These are phyloP conservation scores for Cucurbita maxima DNA, from an alignment of 306 rosid species.

Conservation along the genomic window DNA sequence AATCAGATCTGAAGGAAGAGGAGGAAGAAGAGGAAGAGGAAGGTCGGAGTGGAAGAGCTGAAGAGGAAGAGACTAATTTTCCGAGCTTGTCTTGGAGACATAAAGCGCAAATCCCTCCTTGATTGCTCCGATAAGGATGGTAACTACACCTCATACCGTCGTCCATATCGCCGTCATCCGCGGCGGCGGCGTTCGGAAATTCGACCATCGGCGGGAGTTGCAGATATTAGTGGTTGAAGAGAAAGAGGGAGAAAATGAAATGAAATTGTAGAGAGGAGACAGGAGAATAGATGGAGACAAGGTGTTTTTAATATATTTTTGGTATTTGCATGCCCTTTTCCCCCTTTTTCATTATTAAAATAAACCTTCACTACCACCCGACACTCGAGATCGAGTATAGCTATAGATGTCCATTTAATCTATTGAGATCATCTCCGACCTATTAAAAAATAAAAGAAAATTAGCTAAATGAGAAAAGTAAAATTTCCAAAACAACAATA, in stretches of 20 bases:
- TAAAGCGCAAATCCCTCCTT: constrained; percentile 85
- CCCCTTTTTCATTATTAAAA: no score
- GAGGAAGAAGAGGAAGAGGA: constrained; percentile 57
- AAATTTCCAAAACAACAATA: no score
- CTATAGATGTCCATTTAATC: no score
- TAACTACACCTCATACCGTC: constrained; percentile 84
- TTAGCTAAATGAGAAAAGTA: no score
- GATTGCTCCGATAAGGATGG: constrained; percentile 69
- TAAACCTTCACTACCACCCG: no score
- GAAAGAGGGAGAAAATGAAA: not conserved
- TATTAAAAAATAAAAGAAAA: no score
- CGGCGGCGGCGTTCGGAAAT: constrained; percentile 20
- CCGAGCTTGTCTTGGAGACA: constrained; percentile 96
- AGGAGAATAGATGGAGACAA: not conserved
- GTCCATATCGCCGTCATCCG: constrained; percentile 24
- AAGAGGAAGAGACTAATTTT: constrained; percentile 71
- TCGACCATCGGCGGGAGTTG: not conserved
- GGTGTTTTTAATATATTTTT: not conserved
- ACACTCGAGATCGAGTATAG: no score
- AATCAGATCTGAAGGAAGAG: constrained; percentile 63
- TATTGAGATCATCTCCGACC: no score
- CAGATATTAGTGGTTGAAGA: not conserved
- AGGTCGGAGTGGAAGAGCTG: constrained; percentile 42
- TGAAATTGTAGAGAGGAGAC: not conserved
- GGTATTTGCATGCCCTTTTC: no score